phyloP scores from a whole-genome alignment of 257 asterid genomes.

The Ilex aquifolium region DNA sequence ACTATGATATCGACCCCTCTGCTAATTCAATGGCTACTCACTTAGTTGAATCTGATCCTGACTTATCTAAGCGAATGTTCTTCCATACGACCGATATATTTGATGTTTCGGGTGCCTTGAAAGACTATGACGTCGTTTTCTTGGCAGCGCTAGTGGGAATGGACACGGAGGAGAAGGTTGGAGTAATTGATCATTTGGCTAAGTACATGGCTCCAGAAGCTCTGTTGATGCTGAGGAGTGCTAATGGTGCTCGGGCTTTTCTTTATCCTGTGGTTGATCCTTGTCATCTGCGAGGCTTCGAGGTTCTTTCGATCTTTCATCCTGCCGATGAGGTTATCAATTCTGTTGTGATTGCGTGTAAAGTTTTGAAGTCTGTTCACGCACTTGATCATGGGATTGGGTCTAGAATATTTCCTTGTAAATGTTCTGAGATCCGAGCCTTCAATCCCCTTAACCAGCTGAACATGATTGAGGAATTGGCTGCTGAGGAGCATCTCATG shows the following conservation, averaged over 20 bases:
- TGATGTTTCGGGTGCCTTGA: conserved; percentile 38
- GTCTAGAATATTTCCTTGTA: conserved; percentile 34
- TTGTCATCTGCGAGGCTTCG: conserved; percentile 58
- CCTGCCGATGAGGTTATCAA: conserved; percentile 88
- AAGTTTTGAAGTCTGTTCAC: conserved; percentile 9
- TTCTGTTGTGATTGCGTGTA: conserved; percentile 70
- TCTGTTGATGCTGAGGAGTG: conserved; percentile 71
- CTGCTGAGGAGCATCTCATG: conserved; percentile 45
- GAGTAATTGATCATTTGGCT: conserved; percentile 47
- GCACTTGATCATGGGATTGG: conserved; percentile 15
- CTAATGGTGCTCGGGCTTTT: conserved; percentile 84
- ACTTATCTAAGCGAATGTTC: conserved; percentile 47
- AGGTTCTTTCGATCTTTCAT: conserved; percentile 66
- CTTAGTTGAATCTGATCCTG: conserved; percentile 49
- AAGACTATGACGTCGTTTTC: conserved; percentile 72
- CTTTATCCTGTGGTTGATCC: conserved; percentile 79
- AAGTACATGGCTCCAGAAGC: conserved; percentile 71
- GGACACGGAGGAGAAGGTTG: conserved; percentile 59
- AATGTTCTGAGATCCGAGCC: conserved; percentile 61
- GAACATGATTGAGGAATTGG: conserved; percentile 55
- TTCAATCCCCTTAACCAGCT: conserved; percentile 49
- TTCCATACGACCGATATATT: conserved; percentile 55
- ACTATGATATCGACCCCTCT: conserved; percentile 55
- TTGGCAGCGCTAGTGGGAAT: conserved; percentile 87
- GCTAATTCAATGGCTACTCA: conserved; percentile 58